Base-by-base conservation (phyloP, 371 early-diverging fungal species). In the Mortierella sp. region DNA sequence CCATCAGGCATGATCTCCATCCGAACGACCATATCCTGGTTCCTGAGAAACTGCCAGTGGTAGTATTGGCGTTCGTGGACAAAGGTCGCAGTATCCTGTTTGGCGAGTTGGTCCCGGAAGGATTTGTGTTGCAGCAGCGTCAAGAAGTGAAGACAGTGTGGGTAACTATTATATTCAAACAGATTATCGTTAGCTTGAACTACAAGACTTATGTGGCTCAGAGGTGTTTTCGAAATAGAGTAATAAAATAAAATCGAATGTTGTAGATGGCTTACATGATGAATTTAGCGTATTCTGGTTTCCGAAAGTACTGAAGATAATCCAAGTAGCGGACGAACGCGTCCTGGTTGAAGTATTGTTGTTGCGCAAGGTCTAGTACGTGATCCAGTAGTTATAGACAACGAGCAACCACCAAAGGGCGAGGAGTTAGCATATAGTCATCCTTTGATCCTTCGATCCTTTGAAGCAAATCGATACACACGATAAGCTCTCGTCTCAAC, bases 291-390 rank as follows among this genome's bases (percentile, higher is more conserved):
- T 98, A 98, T 89, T 96, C 93, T 7, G 97, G 97, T 72, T 90
- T 87, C 84, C 95, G 93, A 95, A 97, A 98, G 89, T 98, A 98
- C 76, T 92, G 92, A n/a, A 98, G 90, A 82, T 98, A 98, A 58
- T 95, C 91, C 27, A 98, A 86, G 83, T 98, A 98, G 77, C 95
- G 95, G 44, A 97, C 83, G 84, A 98, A 98, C 16, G 93, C 92
- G 27, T 93, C 93, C 78, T 96, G 92, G 55, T 94, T 91, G 82
- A 98, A 96, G 83, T 95, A 97, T 44, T 93, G 93, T 75, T 96
- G 95, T 79, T 98, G 98, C 11, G 97, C 98, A 18, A 98, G 92
- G 88, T 94, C 97, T 97, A 83, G 24, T 18, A 38, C 2, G 6
- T 18, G 32, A 32, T 24, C 10, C 38, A 65, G 21, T 21, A 65